These are phyloP conservation scores for Graphilbum ipis-grandicollis DNA, from an alignment of 2,329 filamentous ascomycete species.

Conservation along the genomic window DNA sequence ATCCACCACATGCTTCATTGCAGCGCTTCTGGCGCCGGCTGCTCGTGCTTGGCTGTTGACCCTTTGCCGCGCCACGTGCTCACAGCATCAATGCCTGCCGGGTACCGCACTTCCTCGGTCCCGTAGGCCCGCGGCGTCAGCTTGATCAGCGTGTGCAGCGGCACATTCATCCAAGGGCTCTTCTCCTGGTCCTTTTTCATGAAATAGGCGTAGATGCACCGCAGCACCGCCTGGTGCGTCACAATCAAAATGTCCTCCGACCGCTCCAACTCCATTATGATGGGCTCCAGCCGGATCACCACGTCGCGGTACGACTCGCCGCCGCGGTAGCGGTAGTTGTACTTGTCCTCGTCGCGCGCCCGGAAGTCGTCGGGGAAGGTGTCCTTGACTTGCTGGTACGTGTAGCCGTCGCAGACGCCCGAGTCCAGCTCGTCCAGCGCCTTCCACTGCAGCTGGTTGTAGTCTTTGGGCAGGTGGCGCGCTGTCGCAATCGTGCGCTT, in stretches of 20 bases:
- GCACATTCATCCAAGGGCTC: constrained; percentile 97
- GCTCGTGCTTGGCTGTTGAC: constrained; percentile 75
- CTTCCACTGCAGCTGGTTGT: constrained; percentile 97
- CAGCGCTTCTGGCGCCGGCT: constrained; percentile 22
- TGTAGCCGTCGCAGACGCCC: constrained; percentile 90
- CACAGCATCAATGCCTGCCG: constrained; percentile 86
- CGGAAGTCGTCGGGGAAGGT: constrained; percentile 86
- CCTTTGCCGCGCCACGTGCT: constrained; percentile 95
- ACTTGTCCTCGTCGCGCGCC: constrained; percentile 94
- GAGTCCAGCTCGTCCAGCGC: constrained; percentile 93
- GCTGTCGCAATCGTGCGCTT: constrained; percentile 84
- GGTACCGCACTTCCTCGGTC: constrained; percentile 74
- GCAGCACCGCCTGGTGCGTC: constrained; percentile 88
- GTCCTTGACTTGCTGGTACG: constrained; percentile 87
- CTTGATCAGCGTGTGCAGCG: constrained; percentile 90
- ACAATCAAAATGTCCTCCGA: constrained; percentile 96
- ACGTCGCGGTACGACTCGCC: constrained; percentile 94
- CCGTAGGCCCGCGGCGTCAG: constrained; percentile 87
- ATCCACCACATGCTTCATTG: constrained; percentile 5
- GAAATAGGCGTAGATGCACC: constrained; percentile 97
- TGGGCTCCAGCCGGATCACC: constrained; percentile 91
- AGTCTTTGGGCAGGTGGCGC: constrained; percentile 60
- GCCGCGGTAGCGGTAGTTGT: constrained; percentile 96
- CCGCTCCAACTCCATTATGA: constrained; percentile 97
- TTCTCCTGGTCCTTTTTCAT: constrained; percentile 90